Evolutionary conservation across 177 flowering plant species (phyloP).

Genomic region (Vitis hybrid): DNA sequence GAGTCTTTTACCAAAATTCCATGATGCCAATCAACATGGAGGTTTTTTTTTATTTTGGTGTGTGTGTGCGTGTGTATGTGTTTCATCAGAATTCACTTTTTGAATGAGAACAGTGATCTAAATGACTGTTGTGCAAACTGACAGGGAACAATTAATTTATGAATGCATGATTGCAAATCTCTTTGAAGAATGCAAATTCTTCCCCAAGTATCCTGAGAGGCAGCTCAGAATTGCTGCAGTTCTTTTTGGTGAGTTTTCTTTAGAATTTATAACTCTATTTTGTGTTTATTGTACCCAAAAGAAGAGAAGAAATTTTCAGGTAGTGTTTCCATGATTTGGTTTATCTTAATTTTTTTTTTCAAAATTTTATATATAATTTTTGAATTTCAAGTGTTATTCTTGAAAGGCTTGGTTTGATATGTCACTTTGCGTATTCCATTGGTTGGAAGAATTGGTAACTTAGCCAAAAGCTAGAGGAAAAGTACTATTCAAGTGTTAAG

Average conservation of each 20-base stretch:
- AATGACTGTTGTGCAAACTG: constrained; percentile 10
- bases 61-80: not conserved
- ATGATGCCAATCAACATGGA: not conserved
- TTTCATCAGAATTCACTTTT: not conserved
- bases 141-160: constrained; percentile 81
- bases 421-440: too few species aligned
- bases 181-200: constrained; percentile 90
- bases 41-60: not conserved
- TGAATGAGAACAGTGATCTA: not conserved
- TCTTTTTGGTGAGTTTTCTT: constrained; percentile 70
- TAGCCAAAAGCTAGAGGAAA: too few species aligned
- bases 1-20: not conserved
- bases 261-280: not conserved
- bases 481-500: too few species aligned
- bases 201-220: constrained; percentile 88
- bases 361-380: too few species aligned
- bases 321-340: not conserved
- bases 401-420: too few species aligned
- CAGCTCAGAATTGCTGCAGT: constrained; percentile 89
- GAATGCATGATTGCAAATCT: constrained; percentile 88
- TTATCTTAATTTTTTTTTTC: not conserved
- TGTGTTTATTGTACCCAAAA: not conserved
- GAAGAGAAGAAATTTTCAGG: not conserved
- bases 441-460: too few species aligned
- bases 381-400: too few species aligned